Conservation (phyloP, 176 grass and related monocot genomes). For the Triticum urartu region DNA sequence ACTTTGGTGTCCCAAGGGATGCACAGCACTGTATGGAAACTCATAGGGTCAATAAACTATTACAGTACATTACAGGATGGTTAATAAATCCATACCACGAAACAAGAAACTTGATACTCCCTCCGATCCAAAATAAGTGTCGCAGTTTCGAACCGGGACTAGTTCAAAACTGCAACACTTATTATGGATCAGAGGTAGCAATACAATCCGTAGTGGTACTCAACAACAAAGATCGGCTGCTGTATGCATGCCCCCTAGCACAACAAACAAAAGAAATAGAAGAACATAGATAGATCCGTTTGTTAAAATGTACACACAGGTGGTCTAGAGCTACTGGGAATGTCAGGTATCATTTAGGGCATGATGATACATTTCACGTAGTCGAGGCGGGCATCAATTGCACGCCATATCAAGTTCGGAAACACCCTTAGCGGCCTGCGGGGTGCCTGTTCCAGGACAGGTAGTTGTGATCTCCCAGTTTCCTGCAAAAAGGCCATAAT, state of each 20-base stretch:
- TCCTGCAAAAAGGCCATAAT: slow-evolving; percentile 46
- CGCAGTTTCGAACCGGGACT: too few species aligned
- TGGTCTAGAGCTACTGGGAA: neutral
- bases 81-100: neutral
- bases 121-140: too few species aligned
- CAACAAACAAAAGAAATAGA: neutral
- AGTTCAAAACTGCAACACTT: too few species aligned
- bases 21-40: too few species aligned
- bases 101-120: neutral
- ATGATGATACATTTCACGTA: neutral
- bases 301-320: slow-evolving; percentile 26
- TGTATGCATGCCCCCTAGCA: neutral
- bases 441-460: slow-evolving; percentile 84
- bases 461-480: slow-evolving; percentile 81
- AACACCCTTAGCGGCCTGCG: slow-evolving; percentile 37
- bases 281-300: neutral
- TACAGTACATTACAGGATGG: neutral
- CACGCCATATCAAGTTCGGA: neutral
- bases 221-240: too few species aligned
- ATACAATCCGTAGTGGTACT: neutral
- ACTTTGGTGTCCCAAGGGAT: too few species aligned
- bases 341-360: slow-evolving; percentile 34
- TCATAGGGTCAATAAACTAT: neutral
- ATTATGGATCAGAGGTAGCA: neutral
- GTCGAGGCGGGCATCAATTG: neutral